phyloP scores from a whole-genome alignment of 73 alveolate species.

The Tetrahymena malaccensis region DNA sequence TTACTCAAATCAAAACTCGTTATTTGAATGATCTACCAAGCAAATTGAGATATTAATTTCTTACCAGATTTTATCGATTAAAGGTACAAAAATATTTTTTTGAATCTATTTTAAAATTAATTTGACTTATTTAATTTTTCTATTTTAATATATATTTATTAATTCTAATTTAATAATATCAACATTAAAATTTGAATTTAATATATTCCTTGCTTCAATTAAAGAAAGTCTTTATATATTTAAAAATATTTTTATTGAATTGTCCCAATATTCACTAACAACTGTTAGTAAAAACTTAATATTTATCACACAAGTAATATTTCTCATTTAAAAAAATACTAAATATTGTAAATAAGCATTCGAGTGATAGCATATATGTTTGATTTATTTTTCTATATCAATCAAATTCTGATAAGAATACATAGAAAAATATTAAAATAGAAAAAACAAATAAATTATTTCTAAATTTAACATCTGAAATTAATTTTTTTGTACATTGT shows the following conservation, averaged over 20 bases:
- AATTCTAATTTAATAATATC: background rate
- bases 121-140: background rate
- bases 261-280: too few species aligned
- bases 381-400: background rate
- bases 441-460: background rate
- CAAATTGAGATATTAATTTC: background rate
- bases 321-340: too few species aligned
- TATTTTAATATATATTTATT: background rate
- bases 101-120: background rate
- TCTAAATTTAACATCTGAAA: background rate
- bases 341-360: too few species aligned
- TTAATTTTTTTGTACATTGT: too few species aligned
- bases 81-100: background rate
- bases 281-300: too few species aligned
- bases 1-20: background rate
- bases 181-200: too few species aligned
- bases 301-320: too few species aligned
- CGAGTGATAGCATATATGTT: background rate
- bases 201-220: too few species aligned
- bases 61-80: background rate
- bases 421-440: too few species aligned
- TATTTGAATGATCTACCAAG: background rate
- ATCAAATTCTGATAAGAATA: background rate
- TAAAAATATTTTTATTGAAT: too few species aligned
- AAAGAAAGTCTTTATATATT: too few species aligned